Evolutionary conservation across 257 asterid genomes (phyloP), one percentile per base, ranked within the genome.

Genomic region (Fraxinus anomala): DNA sequence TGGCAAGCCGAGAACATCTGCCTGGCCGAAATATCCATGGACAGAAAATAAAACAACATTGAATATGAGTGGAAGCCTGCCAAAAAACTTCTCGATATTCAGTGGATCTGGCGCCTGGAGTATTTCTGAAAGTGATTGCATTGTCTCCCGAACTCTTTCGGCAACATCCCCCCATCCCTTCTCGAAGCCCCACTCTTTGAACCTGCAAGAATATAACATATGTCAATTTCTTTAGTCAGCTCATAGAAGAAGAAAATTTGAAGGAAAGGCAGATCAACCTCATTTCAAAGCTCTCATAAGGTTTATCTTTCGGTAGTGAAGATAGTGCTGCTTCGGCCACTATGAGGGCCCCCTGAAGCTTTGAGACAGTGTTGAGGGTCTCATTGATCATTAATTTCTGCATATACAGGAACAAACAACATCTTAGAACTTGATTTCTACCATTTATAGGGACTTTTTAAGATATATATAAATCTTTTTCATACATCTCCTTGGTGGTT

Each of bases 151-250:
- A 76, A 91, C 97, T 86, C 96, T 88, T 77, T 83, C 94, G 8
- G 97, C 98, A 33, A 87, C 90, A 76, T 89, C 88, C 4, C 98
- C 98, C 98, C 98, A 94, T 70, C 98, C 98, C 77, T 83, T 92
- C 85, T 91, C 97, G n/a, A 94, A 92, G 1, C 98, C 98, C 97
- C 97, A 91, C 73, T 92, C 96, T 33, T 87, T 94, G 80, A 94
- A 91, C 86, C 98, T 94, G 84, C 34, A 82, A 71, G 59, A 59
- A 73, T 66, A 17, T 16, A 72, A 1, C 16, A 49, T 47, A 17
- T 70, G 30, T 10, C 40, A 13, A 24, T 66, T 11, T 10, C 54
- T 65, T 70, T 54, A 67, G 11, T 73, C 2, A 44, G 37, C 36
- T 7, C 16, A 17, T 26, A 63, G 3, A 39, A 6, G 23, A 9